Conservation (phyloP, 2,329 filamentous ascomycete genomes). For the Alternaria angustiovoidea region DNA sequence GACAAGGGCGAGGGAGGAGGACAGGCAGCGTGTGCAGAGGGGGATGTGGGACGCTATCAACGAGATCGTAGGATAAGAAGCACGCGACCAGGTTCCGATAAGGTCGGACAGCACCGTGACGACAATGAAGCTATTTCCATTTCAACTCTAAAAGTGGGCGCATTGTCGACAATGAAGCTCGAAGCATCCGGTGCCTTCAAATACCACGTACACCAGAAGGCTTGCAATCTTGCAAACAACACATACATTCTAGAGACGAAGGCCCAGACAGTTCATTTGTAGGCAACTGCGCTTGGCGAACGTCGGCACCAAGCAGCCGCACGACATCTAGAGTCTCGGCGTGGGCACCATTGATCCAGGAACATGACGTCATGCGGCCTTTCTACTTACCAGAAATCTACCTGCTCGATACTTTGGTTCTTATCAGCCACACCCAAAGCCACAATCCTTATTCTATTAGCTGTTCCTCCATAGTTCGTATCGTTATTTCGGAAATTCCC, state of each 20-base stretch:
- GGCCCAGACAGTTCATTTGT: neutral
- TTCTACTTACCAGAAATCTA: neutral
- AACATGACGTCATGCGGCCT: neutral
- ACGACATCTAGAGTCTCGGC: neutral
- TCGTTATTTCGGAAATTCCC: neutral
- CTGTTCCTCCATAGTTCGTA: neutral
- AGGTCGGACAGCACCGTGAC: neutral
- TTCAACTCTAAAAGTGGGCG: neutral
- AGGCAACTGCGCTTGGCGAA: neutral
- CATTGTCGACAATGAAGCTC: neutral
- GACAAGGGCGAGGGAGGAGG: slow-evolving; percentile 20
- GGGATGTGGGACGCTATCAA: slow-evolving; percentile 49
- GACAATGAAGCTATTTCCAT: neutral
- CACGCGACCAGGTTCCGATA: neutral
- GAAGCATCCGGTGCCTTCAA: neutral
- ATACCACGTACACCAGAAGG: neutral
- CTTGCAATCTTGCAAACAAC: neutral
- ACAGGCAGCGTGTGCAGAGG: slow-evolving; percentile 38
- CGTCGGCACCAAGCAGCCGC: neutral
- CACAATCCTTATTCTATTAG: neutral
- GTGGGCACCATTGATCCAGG: neutral
- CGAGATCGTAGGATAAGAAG: slow-evolving; percentile 36
- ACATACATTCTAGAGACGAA: neutral
- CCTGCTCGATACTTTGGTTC: neutral
- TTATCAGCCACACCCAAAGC: neutral